A percentile compares a stretch with the other conserved stretches of the same genome.
Evolutionary conservation across 2,329 filamentous ascomycete species (phyloP).

Genomic region (Phyllachora maydis): DNA sequence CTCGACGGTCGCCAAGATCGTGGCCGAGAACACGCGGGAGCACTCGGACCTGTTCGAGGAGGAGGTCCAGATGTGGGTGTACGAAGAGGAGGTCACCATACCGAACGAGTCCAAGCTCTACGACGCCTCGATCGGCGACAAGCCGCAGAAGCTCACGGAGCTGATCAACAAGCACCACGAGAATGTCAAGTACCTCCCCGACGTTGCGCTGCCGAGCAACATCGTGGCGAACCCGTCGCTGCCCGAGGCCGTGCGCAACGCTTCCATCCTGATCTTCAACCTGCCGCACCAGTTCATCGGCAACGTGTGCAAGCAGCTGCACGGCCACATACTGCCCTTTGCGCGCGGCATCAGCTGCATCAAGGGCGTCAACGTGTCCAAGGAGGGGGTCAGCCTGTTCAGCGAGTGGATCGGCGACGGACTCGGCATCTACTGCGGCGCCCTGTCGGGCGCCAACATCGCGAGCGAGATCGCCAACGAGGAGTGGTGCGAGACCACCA

Average conservation of each 20-base stretch:
- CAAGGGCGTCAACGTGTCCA: conserved; percentile 87
- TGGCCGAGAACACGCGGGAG: conserved; percentile 73
- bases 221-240: conserved; percentile 69
- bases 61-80: conserved; percentile 97
- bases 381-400: conserved; percentile 73
- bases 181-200: conserved; percentile 96
- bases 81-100: conserved; percentile 71
- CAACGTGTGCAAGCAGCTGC: conserved; percentile 64
- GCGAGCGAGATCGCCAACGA: conserved; percentile 85
- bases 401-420: conserved; percentile 85
- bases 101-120: conserved; percentile 54
- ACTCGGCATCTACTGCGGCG: conserved; percentile 89
- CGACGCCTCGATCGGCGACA: conserved; percentile 36
- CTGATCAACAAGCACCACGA: conserved; percentile 88
- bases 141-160: conserved; percentile 68
- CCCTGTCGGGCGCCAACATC: conserved; percentile 89
- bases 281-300: conserved; percentile 90
- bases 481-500: conserved; percentile 93
- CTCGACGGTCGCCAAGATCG: conserved; percentile 90
- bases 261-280: conserved; percentile 89
- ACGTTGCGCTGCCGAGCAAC: conserved; percentile 64
- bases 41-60: conserved; percentile 68
- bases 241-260: conserved; percentile 58
- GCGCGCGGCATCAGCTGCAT: conserved; percentile 93
- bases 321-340: conserved; percentile 77